A percentile compares a stretch with the other conserved stretches of the same genome.
Evolutionary conservation across 2,329 filamentous ascomycete species (phyloP).

Genomic region (Diplodia sapinea): DNA sequence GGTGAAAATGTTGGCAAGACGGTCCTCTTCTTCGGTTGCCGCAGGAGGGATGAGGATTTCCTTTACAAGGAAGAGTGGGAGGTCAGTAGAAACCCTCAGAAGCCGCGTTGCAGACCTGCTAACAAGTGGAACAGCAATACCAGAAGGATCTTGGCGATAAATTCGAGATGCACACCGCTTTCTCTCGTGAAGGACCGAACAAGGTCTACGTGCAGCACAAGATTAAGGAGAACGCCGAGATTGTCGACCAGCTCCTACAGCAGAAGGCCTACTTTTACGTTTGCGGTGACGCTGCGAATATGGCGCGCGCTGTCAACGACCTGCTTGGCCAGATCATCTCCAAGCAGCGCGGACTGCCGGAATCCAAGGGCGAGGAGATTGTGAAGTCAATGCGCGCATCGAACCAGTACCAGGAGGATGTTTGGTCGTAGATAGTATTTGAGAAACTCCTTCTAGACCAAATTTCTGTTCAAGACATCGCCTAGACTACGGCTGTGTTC

Average conservation of each 20-base stretch:
- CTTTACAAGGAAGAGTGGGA: constrained; percentile 91
- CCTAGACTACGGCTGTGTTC: constrained; percentile 12
- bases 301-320: constrained; percentile 91
- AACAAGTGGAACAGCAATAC: constrained; percentile 68
- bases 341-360: constrained; percentile 78
- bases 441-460: constrained; percentile 20
- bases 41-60: constrained; percentile 87
- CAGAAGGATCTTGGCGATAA: constrained; percentile 83
- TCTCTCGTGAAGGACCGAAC: constrained; percentile 83
- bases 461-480: constrained; percentile 5
- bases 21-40: constrained; percentile 93
- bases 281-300: constrained; percentile 95
- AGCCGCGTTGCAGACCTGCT: constrained; percentile 40
- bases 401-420: constrained; percentile 92
- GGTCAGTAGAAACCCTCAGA: constrained; percentile 63
- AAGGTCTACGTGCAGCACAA: constrained; percentile 98
- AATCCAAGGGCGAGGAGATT: constrained; percentile 90
- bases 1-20: constrained; percentile 86
- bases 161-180: constrained; percentile 89
- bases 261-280: constrained; percentile 96
- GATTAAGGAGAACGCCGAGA: constrained; percentile 78
- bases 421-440: constrained; percentile 62
- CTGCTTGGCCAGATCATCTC: constrained; percentile 87
- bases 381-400: constrained; percentile 95
- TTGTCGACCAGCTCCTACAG: constrained; percentile 85